A percentile compares a stretch with the other conserved stretches of the same genome.
phyloP scores from a whole-genome alignment of 2,329 filamentous ascomycete genomes.

The Chalara sp. region DNA sequence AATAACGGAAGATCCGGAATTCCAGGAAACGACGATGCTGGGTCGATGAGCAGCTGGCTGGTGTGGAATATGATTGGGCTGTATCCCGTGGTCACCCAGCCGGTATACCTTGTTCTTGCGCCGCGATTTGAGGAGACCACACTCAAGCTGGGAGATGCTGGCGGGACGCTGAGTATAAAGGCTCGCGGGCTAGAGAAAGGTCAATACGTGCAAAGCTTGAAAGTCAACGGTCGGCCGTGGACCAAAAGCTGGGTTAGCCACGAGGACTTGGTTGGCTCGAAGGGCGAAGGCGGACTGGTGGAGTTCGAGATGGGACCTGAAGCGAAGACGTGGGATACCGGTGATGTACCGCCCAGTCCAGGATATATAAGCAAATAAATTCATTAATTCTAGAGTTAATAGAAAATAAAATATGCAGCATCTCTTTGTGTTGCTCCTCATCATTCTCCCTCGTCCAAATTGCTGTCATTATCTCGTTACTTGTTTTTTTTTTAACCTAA shows the following conservation, averaged over 20 bases:
- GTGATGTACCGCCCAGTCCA: slow-evolving; percentile 14
- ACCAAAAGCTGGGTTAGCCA: slow-evolving; percentile 15
- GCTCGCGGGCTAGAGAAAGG: slow-evolving; percentile 1
- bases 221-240: slow-evolving; percentile 13
- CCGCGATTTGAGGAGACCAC: slow-evolving; percentile 30
- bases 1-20: slow-evolving; percentile 51
- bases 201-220: slow-evolving; percentile 33
- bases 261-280: slow-evolving; percentile 12
- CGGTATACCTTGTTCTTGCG: slow-evolving; percentile 63
- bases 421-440: too few relatives aligned
- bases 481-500: too few relatives aligned
- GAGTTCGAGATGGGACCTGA: slow-evolving; percentile 14
- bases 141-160: background rate
- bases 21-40: slow-evolving; percentile 65
- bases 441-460: too few relatives aligned
- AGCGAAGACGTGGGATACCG: slow-evolving; percentile 11
- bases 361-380: background rate
- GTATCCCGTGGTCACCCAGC: slow-evolving; percentile 61
- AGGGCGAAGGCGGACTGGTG: slow-evolving; percentile 6
- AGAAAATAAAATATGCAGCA: too few relatives aligned
- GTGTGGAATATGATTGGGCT: slow-evolving; percentile 63
- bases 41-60: slow-evolving; percentile 63
- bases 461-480: too few relatives aligned
- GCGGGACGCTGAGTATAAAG: slow-evolving; percentile 1
- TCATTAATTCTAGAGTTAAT: too few relatives aligned